Conservation (phyloP, 2,329 filamentous ascomycete species). For the Colletotrichum sp. region DNA sequence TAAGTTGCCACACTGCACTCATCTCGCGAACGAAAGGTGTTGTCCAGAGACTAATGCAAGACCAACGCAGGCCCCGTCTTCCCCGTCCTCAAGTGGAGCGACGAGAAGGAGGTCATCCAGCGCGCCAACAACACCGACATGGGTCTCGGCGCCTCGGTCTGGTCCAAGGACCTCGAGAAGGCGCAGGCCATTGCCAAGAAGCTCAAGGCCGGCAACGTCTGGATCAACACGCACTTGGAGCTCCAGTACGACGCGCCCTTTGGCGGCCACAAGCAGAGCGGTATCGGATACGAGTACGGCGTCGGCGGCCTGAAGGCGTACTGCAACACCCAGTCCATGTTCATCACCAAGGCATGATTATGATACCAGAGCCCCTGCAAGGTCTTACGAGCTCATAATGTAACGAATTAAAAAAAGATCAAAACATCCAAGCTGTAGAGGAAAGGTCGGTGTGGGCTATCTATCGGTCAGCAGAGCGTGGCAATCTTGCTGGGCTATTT, state of each 20-base stretch:
- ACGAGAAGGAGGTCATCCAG: constrained; percentile 62
- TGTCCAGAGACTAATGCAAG: not conserved
- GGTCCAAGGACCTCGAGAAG: constrained; percentile 55
- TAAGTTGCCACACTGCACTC: not conserved
- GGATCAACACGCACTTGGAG: constrained; percentile 64
- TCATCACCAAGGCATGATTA: constrained; percentile 10
- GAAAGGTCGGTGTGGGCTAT: not conserved
- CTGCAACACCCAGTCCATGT: constrained; percentile 26
- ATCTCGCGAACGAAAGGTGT: not conserved
- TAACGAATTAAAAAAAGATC: not conserved
- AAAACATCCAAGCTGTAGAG: not conserved
- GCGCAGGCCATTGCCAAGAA: constrained; percentile 57
- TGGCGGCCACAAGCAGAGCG: constrained; percentile 49
- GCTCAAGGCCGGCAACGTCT: constrained; percentile 64
- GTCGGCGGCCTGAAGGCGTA: constrained; percentile 39
- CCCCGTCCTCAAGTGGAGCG: constrained; percentile 64
- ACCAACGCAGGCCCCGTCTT: constrained; percentile 58
- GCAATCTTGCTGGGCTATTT: not conserved
- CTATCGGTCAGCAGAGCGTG: not conserved
- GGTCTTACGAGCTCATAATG: not conserved
- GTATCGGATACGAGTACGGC: constrained; percentile 46
- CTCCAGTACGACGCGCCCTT: constrained; percentile 37
- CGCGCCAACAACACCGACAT: constrained; percentile 58
- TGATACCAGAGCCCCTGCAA: not conserved
- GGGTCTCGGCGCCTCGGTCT: constrained; percentile 63